Conservation (phyloP, 176 grass and related monocot species). For the Aechmea fasciata region DNA sequence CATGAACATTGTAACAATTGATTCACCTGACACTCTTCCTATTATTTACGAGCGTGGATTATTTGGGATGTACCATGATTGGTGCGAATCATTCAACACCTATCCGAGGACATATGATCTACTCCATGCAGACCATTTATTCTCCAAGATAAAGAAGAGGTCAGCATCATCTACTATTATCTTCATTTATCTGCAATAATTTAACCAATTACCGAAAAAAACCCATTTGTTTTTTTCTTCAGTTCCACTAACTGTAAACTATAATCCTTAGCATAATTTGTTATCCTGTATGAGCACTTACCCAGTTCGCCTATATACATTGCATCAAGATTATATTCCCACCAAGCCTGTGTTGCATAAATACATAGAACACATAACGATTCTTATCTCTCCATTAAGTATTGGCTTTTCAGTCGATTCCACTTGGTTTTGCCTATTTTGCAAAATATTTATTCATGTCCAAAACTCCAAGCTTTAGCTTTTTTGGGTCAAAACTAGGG, state of each 20-base stretch:
- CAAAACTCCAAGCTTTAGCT: not conserved
- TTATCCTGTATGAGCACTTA: not conserved
- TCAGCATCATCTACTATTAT: slow-evolving; percentile 3
- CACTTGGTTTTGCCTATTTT: no score
- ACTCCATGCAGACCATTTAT: slow-evolving; percentile 23
- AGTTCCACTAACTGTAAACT: not conserved
- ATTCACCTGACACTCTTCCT: slow-evolving; percentile 23
- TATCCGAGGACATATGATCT: slow-evolving; percentile 26
- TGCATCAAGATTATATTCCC: not conserved
- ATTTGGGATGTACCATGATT: slow-evolving; percentile 27
- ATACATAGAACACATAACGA: not conserved
- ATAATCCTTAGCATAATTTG: not conserved
- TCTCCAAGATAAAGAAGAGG: slow-evolving; percentile 21
- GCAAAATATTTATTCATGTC: not conserved
- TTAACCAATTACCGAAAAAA: not conserved
- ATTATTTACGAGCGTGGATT: slow-evolving; percentile 24
- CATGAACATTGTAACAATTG: slow-evolving; percentile 22
- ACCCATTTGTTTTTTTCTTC: not conserved
- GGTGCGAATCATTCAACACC: slow-evolving; percentile 28
- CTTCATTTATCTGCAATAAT: not conserved
- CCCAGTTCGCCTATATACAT: not conserved
- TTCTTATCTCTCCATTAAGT: no score
- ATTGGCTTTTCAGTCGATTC: no score
- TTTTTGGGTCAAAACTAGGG: no score
- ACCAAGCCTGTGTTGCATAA: not conserved